A percentile compares a stretch with the other conserved stretches of the same genome.
These are phyloP conservation scores for Solanum megistacrolobum DNA, from an alignment of 257 asterid species.

Conservation along the genomic window DNA sequence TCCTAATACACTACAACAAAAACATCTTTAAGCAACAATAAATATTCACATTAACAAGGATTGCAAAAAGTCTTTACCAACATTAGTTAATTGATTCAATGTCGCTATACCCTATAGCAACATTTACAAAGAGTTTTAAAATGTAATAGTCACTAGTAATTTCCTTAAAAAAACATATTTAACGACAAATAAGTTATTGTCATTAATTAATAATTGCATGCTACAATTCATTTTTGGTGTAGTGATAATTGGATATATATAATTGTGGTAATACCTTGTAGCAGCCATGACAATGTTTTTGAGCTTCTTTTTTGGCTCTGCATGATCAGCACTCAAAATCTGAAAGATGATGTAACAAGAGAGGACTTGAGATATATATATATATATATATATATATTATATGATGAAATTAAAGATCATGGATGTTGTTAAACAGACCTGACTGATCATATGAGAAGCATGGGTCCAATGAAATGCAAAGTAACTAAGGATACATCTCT, in stretches of 20 bases:
- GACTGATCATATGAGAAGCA: conserved; percentile 68
- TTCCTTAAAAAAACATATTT: not conserved
- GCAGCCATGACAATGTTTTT: conserved; percentile 89
- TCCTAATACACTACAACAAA: not conserved
- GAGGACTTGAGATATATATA: not conserved
- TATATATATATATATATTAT: no score
- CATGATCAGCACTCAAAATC: conserved; percentile 52
- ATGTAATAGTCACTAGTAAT: not conserved
- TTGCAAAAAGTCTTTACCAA: not conserved
- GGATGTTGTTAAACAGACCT: conserved; percentile 28
- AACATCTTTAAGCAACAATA: not conserved
- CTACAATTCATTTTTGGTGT: not conserved
- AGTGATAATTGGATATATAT: not conserved
- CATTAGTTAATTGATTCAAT: not conserved
- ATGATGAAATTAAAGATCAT: not conserved
- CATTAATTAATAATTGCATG: no score
- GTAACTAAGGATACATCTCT: conserved; percentile 87
- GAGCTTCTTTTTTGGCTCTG: conserved; percentile 77
- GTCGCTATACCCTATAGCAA: not conserved
- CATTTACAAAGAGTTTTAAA: not conserved
- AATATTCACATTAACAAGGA: not conserved
- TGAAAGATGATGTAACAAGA: conserved; percentile 12
- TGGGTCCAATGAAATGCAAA: conserved; percentile 92
- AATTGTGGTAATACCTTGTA: conserved; percentile 45
- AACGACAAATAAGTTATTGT: no score